Conservation (phyloP, 192 early-diverging fungal genomes). For the Coemansia reversa region DNA sequence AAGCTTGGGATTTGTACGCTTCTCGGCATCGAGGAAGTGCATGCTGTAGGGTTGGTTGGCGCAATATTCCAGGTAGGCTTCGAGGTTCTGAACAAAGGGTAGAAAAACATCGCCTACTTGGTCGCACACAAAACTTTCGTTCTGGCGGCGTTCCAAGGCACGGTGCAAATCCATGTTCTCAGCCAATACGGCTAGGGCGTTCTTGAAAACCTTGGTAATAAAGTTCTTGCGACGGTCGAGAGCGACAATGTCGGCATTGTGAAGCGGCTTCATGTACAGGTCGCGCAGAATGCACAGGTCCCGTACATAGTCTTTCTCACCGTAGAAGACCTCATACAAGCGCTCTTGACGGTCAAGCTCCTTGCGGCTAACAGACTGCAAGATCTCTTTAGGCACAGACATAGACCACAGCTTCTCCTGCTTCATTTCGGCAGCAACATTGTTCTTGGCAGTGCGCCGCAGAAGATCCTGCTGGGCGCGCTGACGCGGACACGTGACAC, state of each 20-base stretch:
- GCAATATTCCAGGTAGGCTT: conserved; percentile 84
- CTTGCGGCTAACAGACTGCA: conserved; percentile 64
- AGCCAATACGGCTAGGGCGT: conserved; percentile 64
- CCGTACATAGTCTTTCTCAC: conserved; percentile 87
- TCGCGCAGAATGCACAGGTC: conserved; percentile 80
- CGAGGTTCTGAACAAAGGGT: conserved; percentile 65
- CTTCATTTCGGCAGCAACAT: conserved; percentile 55
- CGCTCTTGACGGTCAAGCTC: conserved; percentile 91
- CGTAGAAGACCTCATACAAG: conserved; percentile 90
- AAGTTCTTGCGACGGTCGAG: conserved; percentile 65
- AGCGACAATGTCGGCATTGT: conserved; percentile 65
- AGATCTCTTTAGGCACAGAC: conserved; percentile 72
- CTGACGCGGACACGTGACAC: conserved; percentile 79
- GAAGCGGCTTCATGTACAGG: conserved; percentile 69
- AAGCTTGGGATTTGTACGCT: conserved; percentile 63
- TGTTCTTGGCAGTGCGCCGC: conserved; percentile 52
- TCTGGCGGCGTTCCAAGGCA: conserved; percentile 65
- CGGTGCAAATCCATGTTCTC: conserved; percentile 63
- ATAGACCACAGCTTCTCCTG: conserved; percentile 80
- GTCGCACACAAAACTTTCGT: conserved; percentile 67
- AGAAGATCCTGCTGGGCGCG: conserved; percentile 50
- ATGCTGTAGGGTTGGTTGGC: conserved; percentile 81
- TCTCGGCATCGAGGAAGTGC: conserved; percentile 80
- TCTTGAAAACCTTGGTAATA: conserved; percentile 77
- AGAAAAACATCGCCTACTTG: conserved; percentile 86